Evolutionary conservation across 2,329 filamentous ascomycete species (phyloP).

Genomic region (Akanthomyces lecanii): DNA sequence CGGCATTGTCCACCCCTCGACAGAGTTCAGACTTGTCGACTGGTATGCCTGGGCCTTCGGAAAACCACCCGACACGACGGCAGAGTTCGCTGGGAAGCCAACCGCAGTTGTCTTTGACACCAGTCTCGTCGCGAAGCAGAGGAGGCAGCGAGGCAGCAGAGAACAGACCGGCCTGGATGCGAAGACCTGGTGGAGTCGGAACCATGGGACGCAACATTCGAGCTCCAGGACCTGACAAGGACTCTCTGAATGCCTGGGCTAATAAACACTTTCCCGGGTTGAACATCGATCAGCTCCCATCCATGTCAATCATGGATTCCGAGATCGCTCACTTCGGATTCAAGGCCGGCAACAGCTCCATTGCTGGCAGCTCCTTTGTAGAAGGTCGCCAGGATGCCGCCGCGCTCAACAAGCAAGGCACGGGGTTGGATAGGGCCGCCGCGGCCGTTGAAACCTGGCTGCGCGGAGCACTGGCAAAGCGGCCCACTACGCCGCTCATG

Average conservation of each 20-base stretch:
- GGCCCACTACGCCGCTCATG: constrained; percentile 48
- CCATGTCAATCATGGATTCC: constrained; percentile 60
- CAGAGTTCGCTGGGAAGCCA: constrained; percentile 39
- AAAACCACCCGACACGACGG: constrained; percentile 36
- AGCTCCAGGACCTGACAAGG: constrained; percentile 75
- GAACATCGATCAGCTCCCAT: constrained; percentile 63
- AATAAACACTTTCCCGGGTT: constrained; percentile 78
- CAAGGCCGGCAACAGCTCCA: constrained; percentile 34
- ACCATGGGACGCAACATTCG: constrained; percentile 68
- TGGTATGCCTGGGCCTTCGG: constrained; percentile 34
- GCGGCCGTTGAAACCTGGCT: constrained; percentile 89
- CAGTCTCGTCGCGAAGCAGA: constrained; percentile 34
- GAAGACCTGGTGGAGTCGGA: constrained; percentile 83
- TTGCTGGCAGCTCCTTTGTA: constrained; percentile 50
- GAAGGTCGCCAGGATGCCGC: constrained; percentile 42
- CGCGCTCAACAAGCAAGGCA: constrained; percentile 43
- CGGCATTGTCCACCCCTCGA: constrained; percentile 63
- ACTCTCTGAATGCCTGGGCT: constrained; percentile 79
- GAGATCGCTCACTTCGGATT: constrained; percentile 58
- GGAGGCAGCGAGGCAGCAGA: constrained; percentile 38
- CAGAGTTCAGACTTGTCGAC: constrained; percentile 59
- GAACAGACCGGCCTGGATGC: constrained; percentile 57
- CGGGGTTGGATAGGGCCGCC: constrained; percentile 73
- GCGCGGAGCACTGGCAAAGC: constrained; percentile 69
- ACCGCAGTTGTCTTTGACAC: constrained; percentile 31